These are phyloP conservation scores for Podila clonocystis DNA, from an alignment of 192 early-diverging fungal species.

Conservation along the genomic window DNA sequence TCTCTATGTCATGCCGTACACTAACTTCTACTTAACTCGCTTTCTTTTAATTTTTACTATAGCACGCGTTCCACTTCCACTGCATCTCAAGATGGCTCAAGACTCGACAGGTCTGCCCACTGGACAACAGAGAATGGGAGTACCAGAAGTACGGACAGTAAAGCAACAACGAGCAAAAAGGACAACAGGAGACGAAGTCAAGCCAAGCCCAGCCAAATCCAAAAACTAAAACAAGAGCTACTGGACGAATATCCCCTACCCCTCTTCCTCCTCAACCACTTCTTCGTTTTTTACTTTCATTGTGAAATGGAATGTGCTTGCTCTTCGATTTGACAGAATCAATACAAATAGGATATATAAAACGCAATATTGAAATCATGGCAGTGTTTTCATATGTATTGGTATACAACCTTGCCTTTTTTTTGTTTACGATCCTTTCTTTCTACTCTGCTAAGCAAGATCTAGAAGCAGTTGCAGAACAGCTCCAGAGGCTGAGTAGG, in stretches of 20 bases:
- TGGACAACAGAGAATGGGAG: constrained; percentile 99
- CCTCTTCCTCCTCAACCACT: too few relatives aligned
- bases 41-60: background rate
- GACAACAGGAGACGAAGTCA: background rate
- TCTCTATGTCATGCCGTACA: background rate
- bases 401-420: background rate
- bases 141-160: constrained; percentile 87
- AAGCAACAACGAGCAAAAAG: background rate
- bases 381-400: too few relatives aligned
- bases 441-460: background rate
- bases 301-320: too few relatives aligned
- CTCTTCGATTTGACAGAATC: too few relatives aligned
- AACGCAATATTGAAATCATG: too few relatives aligned
- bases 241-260: too few relatives aligned
- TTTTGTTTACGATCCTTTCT: background rate
- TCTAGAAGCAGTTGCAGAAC: constrained; percentile 19
- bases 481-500: constrained; percentile 9
- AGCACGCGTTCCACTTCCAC: constrained; percentile 99
- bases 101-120: constrained; percentile 93
- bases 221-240: background rate
- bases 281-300: too few relatives aligned
- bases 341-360: too few relatives aligned
- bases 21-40: too few relatives aligned
- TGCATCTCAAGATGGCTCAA: constrained; percentile 99
- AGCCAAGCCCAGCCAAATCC: background rate